Evolutionary conservation across 1,139 yeast species (phyloP), one percentile per base, ranked within the genome.

Genomic region (Ashbya aceris): DNA sequence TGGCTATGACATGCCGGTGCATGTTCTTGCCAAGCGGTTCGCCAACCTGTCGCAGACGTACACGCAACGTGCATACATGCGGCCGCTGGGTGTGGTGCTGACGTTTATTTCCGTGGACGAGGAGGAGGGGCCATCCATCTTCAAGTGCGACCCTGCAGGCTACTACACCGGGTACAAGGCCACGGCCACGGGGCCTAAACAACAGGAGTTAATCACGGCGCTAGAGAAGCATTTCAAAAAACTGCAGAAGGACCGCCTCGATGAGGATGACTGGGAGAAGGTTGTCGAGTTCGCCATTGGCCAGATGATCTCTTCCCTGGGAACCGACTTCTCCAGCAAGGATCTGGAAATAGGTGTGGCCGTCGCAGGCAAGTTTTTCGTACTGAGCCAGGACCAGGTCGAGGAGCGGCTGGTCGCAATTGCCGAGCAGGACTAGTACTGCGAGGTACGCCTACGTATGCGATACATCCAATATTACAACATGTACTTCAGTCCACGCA

Each of bases 51-150:
- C 95, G 39, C 98, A 91, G 69, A 77, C 91, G 50, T 91, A 87
- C 65, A 91, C 98, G 36, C 98, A 91, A 67, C 76, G 97, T 61
- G 98, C 98, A n/a, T 91, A 91, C 65, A 91, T 91, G 97, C 78
- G 98, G 65, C 98, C 98, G 26, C 71, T 89, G 51, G 96, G 96
- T 32, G 96, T 87, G 44, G 86, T 95, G 27, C 73, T 87, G 58
- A 87, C 96, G 17, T 83, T 91, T 58, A 75, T 89, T 47, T 79
- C 93, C 39, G 80, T 83, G 45, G 97, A 89, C 62, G 95, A 84
- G 58, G 91, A 81, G 61, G 65, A 70, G 47, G 98, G 97, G 0
- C 96, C 98, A n/a, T 78, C 79, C 56, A 72, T 91, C 49, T 86
- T 76, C 69, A 91, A 91, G 68, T 82, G 94, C 53, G 98, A 91